Base-by-base conservation (phyloP, 2,329 filamentous ascomycete species). In the Trichoderma afroharzianum region DNA sequence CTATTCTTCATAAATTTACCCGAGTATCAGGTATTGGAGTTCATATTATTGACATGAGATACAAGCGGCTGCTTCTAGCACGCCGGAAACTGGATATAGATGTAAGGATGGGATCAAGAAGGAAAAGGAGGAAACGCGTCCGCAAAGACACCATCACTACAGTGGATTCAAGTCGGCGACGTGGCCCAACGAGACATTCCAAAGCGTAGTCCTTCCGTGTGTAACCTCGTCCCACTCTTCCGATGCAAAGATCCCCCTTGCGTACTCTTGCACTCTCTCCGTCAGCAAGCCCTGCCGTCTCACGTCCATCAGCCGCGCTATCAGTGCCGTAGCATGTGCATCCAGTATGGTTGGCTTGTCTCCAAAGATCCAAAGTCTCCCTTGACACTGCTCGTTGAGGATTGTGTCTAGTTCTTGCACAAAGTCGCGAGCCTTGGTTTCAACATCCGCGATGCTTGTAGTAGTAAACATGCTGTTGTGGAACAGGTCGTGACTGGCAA, bases 331-430 rank as follows among this genome's bases (percentile, higher is more conserved):
- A 14, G 74, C 76, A 57, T 79, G 76, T 18, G 76, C 78, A 55
- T 80, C 78, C 30, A 78, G 57, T n/a, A 80, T 77, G 1, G 78
- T 79, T 9, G 78, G 78, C 36, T 72, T 71, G 9, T 72, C 72
- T 12, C 77, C 78, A 55, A 79, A 78, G 30, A 79, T 76, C 76
- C 77, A 80, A 8, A 64, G 68, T 30, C 71, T 73, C 14, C 67
- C 73, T 7, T 30, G 63, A n/a, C 62, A 62, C 28, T 74, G 50
- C 57, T 74, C 53, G n/a, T 58, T 62, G 8, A 77, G 69, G 6
- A 76, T 32, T 3, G 63, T 67, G 6, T 73, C 73, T 14, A 79
- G 47, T 3, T 75, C 73, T 24, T 74, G 62, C 70, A 79, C 74
- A 32, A 79, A 76, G 4, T 70, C 73, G 11, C 71, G 64, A 9